Evolutionary conservation across 2,329 filamentous ascomycete species (phyloP).

Genomic region (Sclerotinia glacialis): DNA sequence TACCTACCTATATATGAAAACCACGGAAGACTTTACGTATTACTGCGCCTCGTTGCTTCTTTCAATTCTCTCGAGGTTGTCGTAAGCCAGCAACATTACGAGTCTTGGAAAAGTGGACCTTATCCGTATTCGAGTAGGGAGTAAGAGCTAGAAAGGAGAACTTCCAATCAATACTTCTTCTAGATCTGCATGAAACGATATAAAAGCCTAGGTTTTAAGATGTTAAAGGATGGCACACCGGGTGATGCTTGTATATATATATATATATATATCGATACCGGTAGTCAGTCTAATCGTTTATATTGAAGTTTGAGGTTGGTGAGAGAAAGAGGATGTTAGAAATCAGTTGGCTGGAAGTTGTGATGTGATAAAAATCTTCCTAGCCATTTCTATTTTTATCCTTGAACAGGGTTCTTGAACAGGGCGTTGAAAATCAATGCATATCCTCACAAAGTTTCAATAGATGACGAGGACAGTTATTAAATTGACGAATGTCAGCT

Average conservation of each 20-base stretch:
- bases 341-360: slow-evolving; percentile 1
- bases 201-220: neutral
- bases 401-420: no score
- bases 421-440: slow-evolving; percentile 2
- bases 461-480: slow-evolving; percentile 3
- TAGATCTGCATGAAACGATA: slow-evolving; percentile 11
- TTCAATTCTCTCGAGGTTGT: slow-evolving; percentile 11
- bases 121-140: slow-evolving; percentile 15
- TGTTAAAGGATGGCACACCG: neutral
- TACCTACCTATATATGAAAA: slow-evolving; percentile 8
- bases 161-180: slow-evolving; percentile 14
- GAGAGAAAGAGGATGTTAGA: slow-evolving; percentile 8
- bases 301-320: slow-evolving; percentile 18
- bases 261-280: no score
- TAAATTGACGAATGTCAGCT: neutral
- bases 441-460: neutral
- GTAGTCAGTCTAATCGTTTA: neutral
- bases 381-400: slow-evolving; percentile 14
- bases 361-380: slow-evolving; percentile 2
- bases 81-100: slow-evolving; percentile 21
- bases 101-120: slow-evolving; percentile 24
- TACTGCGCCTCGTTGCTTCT: slow-evolving; percentile 21
- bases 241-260: slow-evolving; percentile 15
- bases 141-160: slow-evolving; percentile 15
- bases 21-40: slow-evolving; percentile 3